Conservation (phyloP, 2,329 filamentous ascomycete genomes). For the Fusarium neocosmosporiellum region DNA sequence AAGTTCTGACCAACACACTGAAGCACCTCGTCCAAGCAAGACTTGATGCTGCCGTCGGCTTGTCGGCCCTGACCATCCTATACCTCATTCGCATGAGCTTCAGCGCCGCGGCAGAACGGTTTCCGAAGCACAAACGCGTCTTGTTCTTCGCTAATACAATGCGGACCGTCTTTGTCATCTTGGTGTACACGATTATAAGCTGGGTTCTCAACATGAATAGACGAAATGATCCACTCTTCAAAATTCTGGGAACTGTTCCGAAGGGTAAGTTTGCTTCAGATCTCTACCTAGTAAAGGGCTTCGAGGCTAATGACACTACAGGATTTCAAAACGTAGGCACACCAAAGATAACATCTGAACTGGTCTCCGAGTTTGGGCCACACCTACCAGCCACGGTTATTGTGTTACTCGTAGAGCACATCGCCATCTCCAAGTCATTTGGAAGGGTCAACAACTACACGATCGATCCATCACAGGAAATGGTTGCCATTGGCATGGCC, state of each 20-base stretch:
- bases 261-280: slow-evolving; percentile 59
- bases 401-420: slow-evolving; percentile 96
- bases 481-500: slow-evolving; percentile 91
- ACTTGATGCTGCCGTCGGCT: slow-evolving; percentile 87
- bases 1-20: slow-evolving; percentile 84
- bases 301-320: slow-evolving; percentile 21
- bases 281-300: not conserved
- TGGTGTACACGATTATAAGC: slow-evolving; percentile 92
- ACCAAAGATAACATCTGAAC: slow-evolving; percentile 72
- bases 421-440: slow-evolving; percentile 97
- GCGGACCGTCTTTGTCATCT: slow-evolving; percentile 89
- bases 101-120: slow-evolving; percentile 73
- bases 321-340: slow-evolving; percentile 84
- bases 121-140: slow-evolving; percentile 75
- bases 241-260: slow-evolving; percentile 80
- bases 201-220: slow-evolving; percentile 82
- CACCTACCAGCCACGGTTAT: slow-evolving; percentile 89
- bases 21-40: slow-evolving; percentile 74
- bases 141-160: slow-evolving; percentile 94
- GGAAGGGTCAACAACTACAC: slow-evolving; percentile 95
- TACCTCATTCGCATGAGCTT: slow-evolving; percentile 79
- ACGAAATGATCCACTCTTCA: slow-evolving; percentile 73
- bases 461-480: slow-evolving; percentile 94
- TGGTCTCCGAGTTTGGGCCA: slow-evolving; percentile 75
- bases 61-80: slow-evolving; percentile 82